Evolutionary conservation across 2,329 filamentous ascomycete species (phyloP).

Genomic region (Talaromyces sp.): DNA sequence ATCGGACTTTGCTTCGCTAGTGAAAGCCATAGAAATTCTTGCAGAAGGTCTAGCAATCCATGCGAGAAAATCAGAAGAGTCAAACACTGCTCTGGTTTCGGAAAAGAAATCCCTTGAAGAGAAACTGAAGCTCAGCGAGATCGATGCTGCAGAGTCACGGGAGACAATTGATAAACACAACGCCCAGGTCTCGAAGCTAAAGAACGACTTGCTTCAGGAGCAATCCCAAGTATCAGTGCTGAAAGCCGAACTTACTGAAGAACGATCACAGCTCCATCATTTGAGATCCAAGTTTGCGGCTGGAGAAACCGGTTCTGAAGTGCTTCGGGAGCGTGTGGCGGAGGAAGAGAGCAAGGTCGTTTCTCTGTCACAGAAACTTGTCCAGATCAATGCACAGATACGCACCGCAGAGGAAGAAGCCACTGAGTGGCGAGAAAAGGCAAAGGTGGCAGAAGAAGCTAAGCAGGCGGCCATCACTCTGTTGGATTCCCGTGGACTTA

Average conservation of each 20-base stretch:
- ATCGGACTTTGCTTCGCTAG: slow-evolving; percentile 52
- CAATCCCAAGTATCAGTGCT: slow-evolving; percentile 44
- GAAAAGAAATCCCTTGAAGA: slow-evolving; percentile 59
- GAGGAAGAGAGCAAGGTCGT: slow-evolving; percentile 70
- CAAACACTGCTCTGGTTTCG: slow-evolving; percentile 55
- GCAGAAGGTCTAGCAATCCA: slow-evolving; percentile 58
- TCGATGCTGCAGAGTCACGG: slow-evolving; percentile 52
- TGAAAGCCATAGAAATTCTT: slow-evolving; percentile 55
- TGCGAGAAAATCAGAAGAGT: slow-evolving; percentile 55
- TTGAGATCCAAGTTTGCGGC: slow-evolving; percentile 70
- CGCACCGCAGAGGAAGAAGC: slow-evolving; percentile 73
- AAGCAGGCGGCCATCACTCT: slow-evolving; percentile 42
- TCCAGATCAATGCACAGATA: slow-evolving; percentile 69
- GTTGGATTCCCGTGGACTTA: slow-evolving; percentile 64
- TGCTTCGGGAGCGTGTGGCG: slow-evolving; percentile 66
- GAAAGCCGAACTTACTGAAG: slow-evolving; percentile 54
- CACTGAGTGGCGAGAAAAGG: slow-evolving; percentile 60
- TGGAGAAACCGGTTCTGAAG: slow-evolving; percentile 78
- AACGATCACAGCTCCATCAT: slow-evolving; percentile 63
- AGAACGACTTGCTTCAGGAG: slow-evolving; percentile 49
- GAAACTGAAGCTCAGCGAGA: slow-evolving; percentile 51
- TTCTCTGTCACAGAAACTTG: slow-evolving; percentile 64
- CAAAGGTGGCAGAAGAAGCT: slow-evolving; percentile 24
- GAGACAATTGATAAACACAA: slow-evolving; percentile 52
- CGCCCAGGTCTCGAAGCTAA: slow-evolving; percentile 47